Base-by-base conservation (phyloP, 345 rosid species). In the Combretum micranthum region DNA sequence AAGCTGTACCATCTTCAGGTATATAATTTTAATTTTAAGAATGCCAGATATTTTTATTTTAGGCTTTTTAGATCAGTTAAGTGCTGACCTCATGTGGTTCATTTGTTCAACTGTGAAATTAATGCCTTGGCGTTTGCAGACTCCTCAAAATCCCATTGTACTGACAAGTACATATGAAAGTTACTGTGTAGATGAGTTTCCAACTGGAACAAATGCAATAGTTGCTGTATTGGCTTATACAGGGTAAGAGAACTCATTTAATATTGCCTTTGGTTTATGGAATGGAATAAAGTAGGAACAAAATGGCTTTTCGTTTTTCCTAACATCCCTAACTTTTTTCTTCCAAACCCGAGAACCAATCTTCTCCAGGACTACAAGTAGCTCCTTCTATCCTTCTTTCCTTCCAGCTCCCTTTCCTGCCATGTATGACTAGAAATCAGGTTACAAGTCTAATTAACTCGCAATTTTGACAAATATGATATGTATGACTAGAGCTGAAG, bases 1-100 rank as follows among this genome's bases (percentile, higher is more conserved):
- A 93, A 93, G 82, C 66, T 93, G 47, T 89, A 93, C 64, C 99
- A 93, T 65, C 83, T 93, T 74, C 99, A 89, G 97, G 99, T 86
- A 44, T 56, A 42, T 23, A 57, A 20, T 16, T 39, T 13, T 56
- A 6, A 15, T 37, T 1, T 16, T 60, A 20, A 15, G 48, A 6
- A 10, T 7, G 14, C 6, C 0, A 53, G 23, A 15, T 17, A 50
- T 20, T 50, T 53, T 22, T 23, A 11, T 23, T 26, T n/a, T n/a
- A n/a, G n/a, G 19, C 39, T 56, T 46, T 46, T 55, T 26, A 17
- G 42, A 54, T 37, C 45, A 54, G 20, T 37, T 4, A 0, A 54
- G 18, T 53, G 45, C 45, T 62, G 42, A 7, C 20, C 16, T 22
- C 43, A 37, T 73, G 39, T 60, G 54, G 51, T 52, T 22, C 22